Conservation (phyloP, 108 stramenopile genomes). For the Cyclostephanos tholiformis region DNA sequence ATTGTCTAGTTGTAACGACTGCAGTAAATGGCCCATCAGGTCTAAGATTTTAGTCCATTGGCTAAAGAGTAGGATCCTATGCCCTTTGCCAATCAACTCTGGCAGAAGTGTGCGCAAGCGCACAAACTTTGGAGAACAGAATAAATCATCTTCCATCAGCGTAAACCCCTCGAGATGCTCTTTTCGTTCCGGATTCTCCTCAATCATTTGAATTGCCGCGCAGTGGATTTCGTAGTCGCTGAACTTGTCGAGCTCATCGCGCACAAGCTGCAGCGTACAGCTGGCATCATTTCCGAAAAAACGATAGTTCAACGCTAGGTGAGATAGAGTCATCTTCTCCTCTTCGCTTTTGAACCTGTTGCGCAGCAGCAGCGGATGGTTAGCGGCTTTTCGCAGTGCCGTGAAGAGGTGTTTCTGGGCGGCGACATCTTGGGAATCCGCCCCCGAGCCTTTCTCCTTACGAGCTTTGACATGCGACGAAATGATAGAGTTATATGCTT, state of each 20-base stretch:
- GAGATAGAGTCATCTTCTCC: slow-evolving; percentile 61
- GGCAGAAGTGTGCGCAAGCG: slow-evolving; percentile 64
- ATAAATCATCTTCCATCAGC: slow-evolving; percentile 62
- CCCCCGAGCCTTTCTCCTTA: slow-evolving; percentile 21
- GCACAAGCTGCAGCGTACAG: slow-evolving; percentile 66
- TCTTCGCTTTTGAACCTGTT: slow-evolving; percentile 59
- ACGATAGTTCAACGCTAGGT: slow-evolving; percentile 53
- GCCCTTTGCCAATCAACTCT: slow-evolving; percentile 56
- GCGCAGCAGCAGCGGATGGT: slow-evolving; percentile 93
- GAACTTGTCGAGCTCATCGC: slow-evolving; percentile 78
- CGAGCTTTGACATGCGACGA: slow-evolving; percentile 37
- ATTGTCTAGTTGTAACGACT: slow-evolving; percentile 55
- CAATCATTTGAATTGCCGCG: slow-evolving; percentile 71
- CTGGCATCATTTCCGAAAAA: slow-evolving; percentile 85
- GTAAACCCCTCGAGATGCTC: slow-evolving; percentile 57
- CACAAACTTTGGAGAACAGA: slow-evolving; percentile 77
- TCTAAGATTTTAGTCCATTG: slow-evolving; percentile 90
- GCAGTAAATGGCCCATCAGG: slow-evolving; percentile 76
- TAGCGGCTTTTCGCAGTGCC: slow-evolving; percentile 93
- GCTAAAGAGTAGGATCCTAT: slow-evolving; percentile 84
- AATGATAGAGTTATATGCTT: slow-evolving; percentile 42
- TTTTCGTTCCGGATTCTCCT: slow-evolving; percentile 59
- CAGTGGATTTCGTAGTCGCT: slow-evolving; percentile 89
- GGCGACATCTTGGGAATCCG: slow-evolving; percentile 35
- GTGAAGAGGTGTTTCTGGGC: slow-evolving; percentile 91